Conservation (phyloP, 1,139 yeast species). For the Groenewaldozyma sp. region DNA sequence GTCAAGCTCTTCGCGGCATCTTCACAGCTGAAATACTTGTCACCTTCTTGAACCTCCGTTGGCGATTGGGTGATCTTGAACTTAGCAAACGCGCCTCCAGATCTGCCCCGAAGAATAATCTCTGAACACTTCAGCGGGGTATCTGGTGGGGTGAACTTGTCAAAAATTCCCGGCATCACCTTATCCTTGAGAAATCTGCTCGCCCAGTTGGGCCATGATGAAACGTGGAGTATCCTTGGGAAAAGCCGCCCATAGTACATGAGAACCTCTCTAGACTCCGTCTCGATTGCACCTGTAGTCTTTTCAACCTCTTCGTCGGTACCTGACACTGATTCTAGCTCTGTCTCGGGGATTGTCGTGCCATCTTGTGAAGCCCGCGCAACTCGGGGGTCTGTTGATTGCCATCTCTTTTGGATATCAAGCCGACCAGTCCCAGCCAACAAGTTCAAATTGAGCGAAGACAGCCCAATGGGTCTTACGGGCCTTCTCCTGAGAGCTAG, state of each 20-base stretch:
- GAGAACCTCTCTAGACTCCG: conserved; percentile 44
- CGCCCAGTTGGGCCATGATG: conserved; percentile 13
- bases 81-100: conserved; percentile 90
- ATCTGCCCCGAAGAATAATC: conserved; percentile 64
- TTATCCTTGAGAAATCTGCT: conserved; percentile 23
- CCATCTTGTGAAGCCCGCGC: too few species aligned
- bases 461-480: too few species aligned
- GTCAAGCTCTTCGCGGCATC: conserved; percentile 15
- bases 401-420: too few species aligned
- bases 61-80: conserved; percentile 31
- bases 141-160: conserved; percentile 36
- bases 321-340: too few species aligned
- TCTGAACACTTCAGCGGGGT: conserved; percentile 37
- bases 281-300: conserved; percentile 50
- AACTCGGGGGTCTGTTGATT: too few species aligned
- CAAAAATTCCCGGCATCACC: conserved; percentile 16
- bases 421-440: not conserved
- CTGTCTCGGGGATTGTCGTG: too few species aligned
- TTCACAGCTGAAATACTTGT: conserved; percentile 15
- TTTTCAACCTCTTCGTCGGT: conserved; percentile 34
- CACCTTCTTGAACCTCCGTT: conserved; percentile 20
- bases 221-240: conserved; percentile 17
- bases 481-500: too few species aligned
- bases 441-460: too few species aligned
- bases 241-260: conserved; percentile 28